Evolutionary conservation across 768 basidiomycete species (phyloP), one percentile per base, ranked within the genome.

Genomic region (Saitozyma sp.): DNA sequence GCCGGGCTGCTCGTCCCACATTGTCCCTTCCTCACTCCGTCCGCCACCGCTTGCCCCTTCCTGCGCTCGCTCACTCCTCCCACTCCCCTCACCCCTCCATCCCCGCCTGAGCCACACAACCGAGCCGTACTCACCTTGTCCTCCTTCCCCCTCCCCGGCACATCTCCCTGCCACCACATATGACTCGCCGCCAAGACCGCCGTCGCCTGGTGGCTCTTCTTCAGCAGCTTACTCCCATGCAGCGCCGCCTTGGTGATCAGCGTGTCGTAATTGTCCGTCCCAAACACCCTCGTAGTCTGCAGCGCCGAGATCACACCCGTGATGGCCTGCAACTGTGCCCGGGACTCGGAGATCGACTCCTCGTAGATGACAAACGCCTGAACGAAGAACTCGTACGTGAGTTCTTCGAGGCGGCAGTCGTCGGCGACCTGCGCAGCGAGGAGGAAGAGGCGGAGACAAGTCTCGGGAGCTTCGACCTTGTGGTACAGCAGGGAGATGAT

Each of bases 361-460:
- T 99, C 96, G 80, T 99, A 98, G 11, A 98, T 92, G 37, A 89
- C 92, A 79, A 99, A 97, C 0, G 94, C 92, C 78, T 97, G 93
- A 13, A 98, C 96, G 73, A 94, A 97, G 69, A 98, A 88, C 78
- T 99, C 95, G 77, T 99, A 99, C 14, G 92, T 87, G 62, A 98
- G 86, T 77, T 98, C 94, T 79, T 96, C 94, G 69, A 97, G 91
- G 0, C 88, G 91, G 62, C 91, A 92, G 76, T 95, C 92, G 73
- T 96, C 95, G 0, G 95, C 86, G 38, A 96, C 89, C 78, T 97
- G 92, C 0, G 96, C 93, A 0, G 95, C 89, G 65, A 98, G 88
- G 37, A 99, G 87, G 85, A 95, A 98, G 1, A 98, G 84, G 0
- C 94, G 89, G 7, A 99, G 86, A 7, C 94, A 94, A 62, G 91